Base-by-base conservation (phyloP, 805 yeast genomes). In the Wickerhamomyces hampshirensis region DNA sequence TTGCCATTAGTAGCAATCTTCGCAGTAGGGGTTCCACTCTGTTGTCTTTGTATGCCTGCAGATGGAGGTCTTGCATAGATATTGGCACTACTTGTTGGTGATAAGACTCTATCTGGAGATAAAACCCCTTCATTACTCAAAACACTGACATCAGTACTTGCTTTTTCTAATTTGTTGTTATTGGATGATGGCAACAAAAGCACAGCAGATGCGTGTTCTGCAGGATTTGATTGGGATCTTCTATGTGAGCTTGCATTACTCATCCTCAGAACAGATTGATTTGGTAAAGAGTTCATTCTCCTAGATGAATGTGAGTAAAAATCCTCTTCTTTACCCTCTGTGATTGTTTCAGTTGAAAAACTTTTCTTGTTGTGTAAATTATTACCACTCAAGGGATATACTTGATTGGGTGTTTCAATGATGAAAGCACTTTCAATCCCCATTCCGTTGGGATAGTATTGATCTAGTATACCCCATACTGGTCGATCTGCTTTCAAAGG, bases 391-490 rank as follows among this genome's bases (percentile, higher is more conserved):
- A 19, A 31, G 11, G 40, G 35, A 9, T 39, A 36, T 8, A 38
- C 13, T 8, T 37, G 39, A 5, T 38, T 33, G 2, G 74, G 69
- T 0, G 65, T 57, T n/a, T 73, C 84, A 11, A 83, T 67, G 2
- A 81, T 55, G 21, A 84, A 65, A 0, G 91, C 82, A 33, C 81
- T 86, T 13, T 63, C 60, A 69, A 80, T 71, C 3, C 56, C 45
- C 88, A 82, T 84, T 0, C 87, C 86, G n/a, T 63, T 54, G 0
- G 88, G 85, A 51, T 62, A 84, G 47, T 69, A 71, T 15, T 62
- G 61, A 40, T 83, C 88, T 7, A 84, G 46, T 0, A 82, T 47
- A 8, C 60, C 57, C 74, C 78, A 76, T 1, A 84, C 75, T 14
- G 63, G 56, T 33, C 69, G 72, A 50, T 84, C 91, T 0, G 93